These are phyloP conservation scores for Parastagonospora nodorum DNA, from an alignment of 2,329 filamentous ascomycete genomes.

Conservation along the genomic window DNA sequence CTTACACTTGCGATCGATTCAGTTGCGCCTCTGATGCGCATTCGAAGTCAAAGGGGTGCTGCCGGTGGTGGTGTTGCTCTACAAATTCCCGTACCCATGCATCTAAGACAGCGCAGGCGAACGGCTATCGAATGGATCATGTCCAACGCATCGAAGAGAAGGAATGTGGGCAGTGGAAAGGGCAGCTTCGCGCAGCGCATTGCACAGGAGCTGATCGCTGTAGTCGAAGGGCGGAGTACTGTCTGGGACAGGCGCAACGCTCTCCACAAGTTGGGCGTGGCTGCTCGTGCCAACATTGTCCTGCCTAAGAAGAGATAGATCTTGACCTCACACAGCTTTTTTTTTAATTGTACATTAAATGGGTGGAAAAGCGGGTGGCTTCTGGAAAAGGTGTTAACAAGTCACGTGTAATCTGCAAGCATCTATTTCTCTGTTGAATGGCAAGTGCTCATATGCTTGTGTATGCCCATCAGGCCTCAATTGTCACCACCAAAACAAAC, in stretches of 20 bases:
- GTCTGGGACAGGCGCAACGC: constrained; percentile 82
- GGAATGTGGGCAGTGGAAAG: constrained; percentile 71
- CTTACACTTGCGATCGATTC: constrained; percentile 90
- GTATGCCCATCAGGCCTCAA: too few relatives aligned
- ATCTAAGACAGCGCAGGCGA: constrained; percentile 74
- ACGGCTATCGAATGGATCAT: constrained; percentile 88
- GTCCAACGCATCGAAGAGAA: constrained; percentile 78
- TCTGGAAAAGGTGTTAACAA: neutral
- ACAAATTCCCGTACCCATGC: constrained; percentile 80
- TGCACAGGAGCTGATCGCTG: constrained; percentile 82
- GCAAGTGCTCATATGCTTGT: neutral
- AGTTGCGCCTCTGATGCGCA: constrained; percentile 83
- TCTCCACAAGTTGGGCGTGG: constrained; percentile 81
- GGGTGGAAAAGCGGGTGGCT: constrained; percentile 26
- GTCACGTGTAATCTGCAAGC: neutral
- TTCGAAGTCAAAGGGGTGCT: constrained; percentile 75
- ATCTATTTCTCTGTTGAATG: too few relatives aligned
- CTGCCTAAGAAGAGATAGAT: constrained; percentile 38
- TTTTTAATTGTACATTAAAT: constrained; percentile 4
- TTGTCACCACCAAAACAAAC: too few relatives aligned
- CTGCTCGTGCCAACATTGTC: constrained; percentile 73
- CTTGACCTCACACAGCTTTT: neutral
- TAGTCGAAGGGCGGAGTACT: constrained; percentile 81
- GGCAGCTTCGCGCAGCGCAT: constrained; percentile 76
- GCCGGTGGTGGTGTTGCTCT: constrained; percentile 85